Percentiles rank a stretch among this genome's conserved stretches.
These are phyloP conservation scores for Sequoiadendron giganteum DNA, from an alignment of 75 land plant species.

Conservation along the genomic window DNA sequence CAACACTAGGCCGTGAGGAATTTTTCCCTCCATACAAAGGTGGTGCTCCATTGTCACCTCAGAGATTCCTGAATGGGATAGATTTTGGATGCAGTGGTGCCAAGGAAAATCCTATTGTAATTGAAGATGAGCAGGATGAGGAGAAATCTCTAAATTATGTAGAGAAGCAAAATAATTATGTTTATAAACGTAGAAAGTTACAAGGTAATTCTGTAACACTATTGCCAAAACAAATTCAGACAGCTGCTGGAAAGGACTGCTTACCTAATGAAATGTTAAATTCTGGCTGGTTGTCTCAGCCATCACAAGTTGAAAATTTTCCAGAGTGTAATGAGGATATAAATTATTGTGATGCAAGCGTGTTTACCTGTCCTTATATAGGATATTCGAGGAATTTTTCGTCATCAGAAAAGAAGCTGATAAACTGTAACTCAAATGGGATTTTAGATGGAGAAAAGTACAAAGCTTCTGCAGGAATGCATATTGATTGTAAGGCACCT, in stretches of 20 bases:
- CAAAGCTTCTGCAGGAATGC: background rate
- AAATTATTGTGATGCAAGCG: background rate
- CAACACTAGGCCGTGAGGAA: background rate
- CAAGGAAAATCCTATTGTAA: slow-evolving; percentile 11
- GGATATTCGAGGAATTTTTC: slow-evolving; percentile 1
- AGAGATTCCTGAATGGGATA: background rate
- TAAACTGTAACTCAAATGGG: background rate
- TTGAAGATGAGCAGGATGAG: slow-evolving; percentile 15
- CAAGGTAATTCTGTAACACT: slow-evolving; percentile 11
- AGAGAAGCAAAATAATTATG: slow-evolving; percentile 9
- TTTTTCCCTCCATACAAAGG: background rate
- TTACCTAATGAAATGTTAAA: background rate
- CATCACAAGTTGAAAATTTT: background rate
- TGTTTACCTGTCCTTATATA: background rate
- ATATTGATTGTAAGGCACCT: slow-evolving; percentile 7
- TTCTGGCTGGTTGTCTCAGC: background rate
- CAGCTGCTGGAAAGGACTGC: background rate
- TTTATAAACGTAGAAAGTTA: slow-evolving; percentile 13
- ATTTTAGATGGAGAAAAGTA: background rate
- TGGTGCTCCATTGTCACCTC: background rate
- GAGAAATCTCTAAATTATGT: background rate
- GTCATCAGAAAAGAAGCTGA: background rate
- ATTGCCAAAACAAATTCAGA: slow-evolving; percentile 1
- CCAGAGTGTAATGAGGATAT: background rate
- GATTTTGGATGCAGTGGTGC: background rate